A percentile compares a stretch with the other conserved stretches of the same genome.
Conservation (phyloP, 108 stramenopile species). For the Nitzschia sp. region DNA sequence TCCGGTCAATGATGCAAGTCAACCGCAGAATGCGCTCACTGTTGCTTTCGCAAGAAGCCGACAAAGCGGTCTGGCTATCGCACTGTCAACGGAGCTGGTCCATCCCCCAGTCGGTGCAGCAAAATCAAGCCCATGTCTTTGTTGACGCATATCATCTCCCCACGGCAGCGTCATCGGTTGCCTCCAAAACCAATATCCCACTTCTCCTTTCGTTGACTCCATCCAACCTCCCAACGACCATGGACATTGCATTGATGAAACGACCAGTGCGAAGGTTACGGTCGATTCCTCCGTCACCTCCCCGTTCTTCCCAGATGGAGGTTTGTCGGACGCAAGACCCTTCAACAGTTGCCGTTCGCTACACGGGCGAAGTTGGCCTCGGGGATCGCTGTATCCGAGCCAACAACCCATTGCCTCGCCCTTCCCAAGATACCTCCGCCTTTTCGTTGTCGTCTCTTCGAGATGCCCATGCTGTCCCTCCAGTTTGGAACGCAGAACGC, state of each 20-base stretch:
- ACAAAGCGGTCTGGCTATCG: slow-evolving; percentile 17
- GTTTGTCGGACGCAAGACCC: not conserved
- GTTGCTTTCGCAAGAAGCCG: slow-evolving; percentile 18
- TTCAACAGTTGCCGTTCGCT: slow-evolving; percentile 38
- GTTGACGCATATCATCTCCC: slow-evolving; percentile 28
- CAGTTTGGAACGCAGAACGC: not conserved
- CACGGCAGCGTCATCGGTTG: not conserved
- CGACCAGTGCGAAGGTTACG: not conserved
- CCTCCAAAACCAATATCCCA: slow-evolving; percentile 15
- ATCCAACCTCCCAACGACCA: slow-evolving; percentile 11
- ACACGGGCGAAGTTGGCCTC: slow-evolving; percentile 52
- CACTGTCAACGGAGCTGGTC: slow-evolving; percentile 17
- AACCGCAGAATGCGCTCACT: slow-evolving; percentile 27
- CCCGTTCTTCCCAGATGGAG: slow-evolving; percentile 3
- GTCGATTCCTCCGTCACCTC: not conserved
- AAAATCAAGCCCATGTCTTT: not conserved
- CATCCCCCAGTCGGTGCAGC: not conserved
- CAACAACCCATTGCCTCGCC: slow-evolving; percentile 60
- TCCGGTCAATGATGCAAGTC: slow-evolving; percentile 19
- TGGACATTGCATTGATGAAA: slow-evolving; percentile 16
- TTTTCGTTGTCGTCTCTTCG: not conserved
- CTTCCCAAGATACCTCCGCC: not conserved
- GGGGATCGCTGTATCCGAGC: slow-evolving; percentile 73
- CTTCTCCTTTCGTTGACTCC: slow-evolving; percentile 30
- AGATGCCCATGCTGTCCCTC: not conserved